These are phyloP conservation scores for Teratosphaeria pseudoeucalypti DNA, from an alignment of 2,329 filamentous ascomycete genomes.

Conservation along the genomic window DNA sequence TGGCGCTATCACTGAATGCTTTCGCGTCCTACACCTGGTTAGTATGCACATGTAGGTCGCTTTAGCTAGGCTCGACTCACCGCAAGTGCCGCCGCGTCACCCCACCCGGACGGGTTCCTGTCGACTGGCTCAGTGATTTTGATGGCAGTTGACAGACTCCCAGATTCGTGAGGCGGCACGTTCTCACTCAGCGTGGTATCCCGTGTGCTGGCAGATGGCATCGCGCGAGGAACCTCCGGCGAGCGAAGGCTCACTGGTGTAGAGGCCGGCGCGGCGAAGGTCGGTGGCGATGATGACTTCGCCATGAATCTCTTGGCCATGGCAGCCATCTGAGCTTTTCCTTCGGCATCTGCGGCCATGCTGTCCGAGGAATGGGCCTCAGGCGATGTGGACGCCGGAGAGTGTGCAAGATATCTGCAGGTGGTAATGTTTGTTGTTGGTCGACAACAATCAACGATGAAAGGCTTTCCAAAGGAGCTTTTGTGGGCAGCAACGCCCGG, in stretches of 20 bases:
- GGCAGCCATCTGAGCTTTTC: not conserved
- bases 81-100: not conserved
- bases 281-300: not conserved
- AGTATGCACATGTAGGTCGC: not conserved
- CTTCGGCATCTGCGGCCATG: not conserved
- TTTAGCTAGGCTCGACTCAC: not conserved
- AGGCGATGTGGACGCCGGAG: not conserved
- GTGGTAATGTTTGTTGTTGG: not conserved
- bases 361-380: not conserved
- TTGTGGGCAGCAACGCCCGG: not conserved
- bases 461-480: not conserved
- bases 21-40: not conserved
- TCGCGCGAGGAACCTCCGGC: not conserved
- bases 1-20: not conserved
- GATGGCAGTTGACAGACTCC: not conserved
- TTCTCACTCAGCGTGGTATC: not conserved
- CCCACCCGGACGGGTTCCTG: not conserved
- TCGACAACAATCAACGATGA: not conserved
- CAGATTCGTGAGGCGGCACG: not conserved
- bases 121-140: not conserved
- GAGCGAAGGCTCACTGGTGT: not conserved
- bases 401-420: no score
- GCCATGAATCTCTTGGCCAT: not conserved
- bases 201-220: not conserved
- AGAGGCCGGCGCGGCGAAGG: not conserved